phyloP scores from a whole-genome alignment of 352 stramenopile genomes.

The Phytophthora pseudosyringae region DNA sequence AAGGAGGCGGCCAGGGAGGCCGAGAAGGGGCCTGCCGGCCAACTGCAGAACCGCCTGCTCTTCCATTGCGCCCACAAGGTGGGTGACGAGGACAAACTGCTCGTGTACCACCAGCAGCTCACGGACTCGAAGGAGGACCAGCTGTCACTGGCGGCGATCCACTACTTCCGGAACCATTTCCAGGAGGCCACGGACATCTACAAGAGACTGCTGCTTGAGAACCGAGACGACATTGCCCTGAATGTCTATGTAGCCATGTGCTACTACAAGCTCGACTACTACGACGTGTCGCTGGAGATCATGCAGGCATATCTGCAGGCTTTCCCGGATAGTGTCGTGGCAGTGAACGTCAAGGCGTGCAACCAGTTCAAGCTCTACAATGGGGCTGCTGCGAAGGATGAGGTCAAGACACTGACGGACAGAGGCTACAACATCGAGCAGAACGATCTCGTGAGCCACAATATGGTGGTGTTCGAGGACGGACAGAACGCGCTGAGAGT shows the following conservation, averaged over 20 bases:
- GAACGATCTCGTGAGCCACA: constrained; percentile 96
- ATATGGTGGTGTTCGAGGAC: constrained; percentile 96
- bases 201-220: constrained; percentile 95
- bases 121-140: constrained; percentile 93
- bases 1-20: constrained; percentile 88
- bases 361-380: constrained; percentile 98
- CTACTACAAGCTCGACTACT: constrained; percentile 99
- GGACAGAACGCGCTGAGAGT: constrained; percentile 94
- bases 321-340: constrained; percentile 91
- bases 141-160: constrained; percentile 95
- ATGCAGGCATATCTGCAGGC: constrained; percentile 95
- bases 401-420: constrained; percentile 93
- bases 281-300: constrained; percentile 97
- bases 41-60: constrained; percentile 93
- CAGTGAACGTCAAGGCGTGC: constrained; percentile 97
- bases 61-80: constrained; percentile 96
- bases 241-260: constrained; percentile 99
- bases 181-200: constrained; percentile 97
- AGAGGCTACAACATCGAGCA: constrained; percentile 89
- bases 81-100: constrained; percentile 94
- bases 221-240: constrained; percentile 95
- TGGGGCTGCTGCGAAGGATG: constrained; percentile 94
- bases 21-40: constrained; percentile 57
- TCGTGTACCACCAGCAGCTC: constrained; percentile 95
- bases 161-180: constrained; percentile 96